Evolutionary conservation across 352 stramenopile species (phyloP).

Genomic region (Phytophthora lateralis): DNA sequence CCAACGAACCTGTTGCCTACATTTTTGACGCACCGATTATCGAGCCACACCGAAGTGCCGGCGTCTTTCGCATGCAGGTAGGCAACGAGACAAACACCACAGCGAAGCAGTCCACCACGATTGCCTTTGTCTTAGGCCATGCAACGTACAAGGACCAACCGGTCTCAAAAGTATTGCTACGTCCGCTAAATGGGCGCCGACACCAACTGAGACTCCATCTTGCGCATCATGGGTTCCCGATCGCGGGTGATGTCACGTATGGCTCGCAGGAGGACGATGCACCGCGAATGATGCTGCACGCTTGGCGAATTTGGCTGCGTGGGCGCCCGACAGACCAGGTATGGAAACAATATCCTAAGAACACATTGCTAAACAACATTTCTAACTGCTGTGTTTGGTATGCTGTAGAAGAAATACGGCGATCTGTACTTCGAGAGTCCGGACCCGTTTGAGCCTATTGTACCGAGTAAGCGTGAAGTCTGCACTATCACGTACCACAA

Average conservation of each 20-base stretch:
- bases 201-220: conserved; percentile 88
- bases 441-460: conserved; percentile 72
- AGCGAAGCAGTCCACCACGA: conserved; percentile 69
- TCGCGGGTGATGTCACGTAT: conserved; percentile 81
- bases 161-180: conserved; percentile 85
- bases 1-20: conserved; percentile 65
- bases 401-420: conserved; percentile 53
- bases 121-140: conserved; percentile 81
- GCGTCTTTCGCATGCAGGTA: conserved; percentile 77
- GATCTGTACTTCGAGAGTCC: conserved; percentile 68
- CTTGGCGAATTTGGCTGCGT: conserved; percentile 81
- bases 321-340: conserved; percentile 49
- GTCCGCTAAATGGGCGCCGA: conserved; percentile 75
- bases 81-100: conserved; percentile 34
- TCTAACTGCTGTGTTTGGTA: conserved; percentile 9
- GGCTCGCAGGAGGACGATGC: conserved; percentile 60
- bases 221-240: conserved; percentile 74
- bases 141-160: conserved; percentile 50
- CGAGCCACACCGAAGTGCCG: conserved; percentile 50
- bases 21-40: conserved; percentile 81
- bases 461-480: conserved; percentile 54
- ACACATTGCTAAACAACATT: neutral
- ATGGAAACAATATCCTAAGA: neutral
- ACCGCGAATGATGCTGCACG: conserved; percentile 86
- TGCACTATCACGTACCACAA: conserved; percentile 67